Conservation (phyloP, 2,329 filamentous ascomycete genomes). For the Dothideomycetidae sp. region DNA sequence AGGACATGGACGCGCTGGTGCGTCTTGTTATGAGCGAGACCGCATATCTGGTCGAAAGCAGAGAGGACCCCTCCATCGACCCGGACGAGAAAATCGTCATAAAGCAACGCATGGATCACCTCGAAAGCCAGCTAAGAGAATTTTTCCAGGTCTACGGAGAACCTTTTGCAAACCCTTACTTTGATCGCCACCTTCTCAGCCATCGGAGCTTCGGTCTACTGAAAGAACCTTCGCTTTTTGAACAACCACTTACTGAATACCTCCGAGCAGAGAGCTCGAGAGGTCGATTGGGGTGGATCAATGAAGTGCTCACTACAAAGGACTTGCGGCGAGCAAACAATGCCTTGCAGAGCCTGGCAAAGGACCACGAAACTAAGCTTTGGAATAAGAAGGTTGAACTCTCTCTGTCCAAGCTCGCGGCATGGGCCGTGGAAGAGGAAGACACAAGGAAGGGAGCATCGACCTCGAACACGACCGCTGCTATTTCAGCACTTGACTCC, state of each 20-base stretch:
- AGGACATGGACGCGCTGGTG: conserved; percentile 49
- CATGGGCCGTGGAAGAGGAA: conserved; percentile 44
- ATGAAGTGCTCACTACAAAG: conserved; percentile 65
- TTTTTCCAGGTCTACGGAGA: conserved; percentile 53
- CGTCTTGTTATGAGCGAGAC: conserved; percentile 34
- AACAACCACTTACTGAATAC: conserved; percentile 60
- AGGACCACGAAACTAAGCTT: conserved; percentile 58
- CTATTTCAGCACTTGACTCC: conserved; percentile 27
- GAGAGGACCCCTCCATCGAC: conserved; percentile 24
- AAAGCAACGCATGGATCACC: conserved; percentile 31
- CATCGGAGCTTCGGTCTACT: conserved; percentile 36
- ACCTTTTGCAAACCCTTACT: conserved; percentile 61
- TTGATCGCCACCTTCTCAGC: conserved; percentile 41
- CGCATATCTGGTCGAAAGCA: conserved; percentile 23
- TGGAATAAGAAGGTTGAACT: conserved; percentile 93
- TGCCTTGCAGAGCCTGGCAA: conserved; percentile 55
- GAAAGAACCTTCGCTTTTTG: conserved; percentile 40
- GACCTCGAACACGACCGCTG: conserved; percentile 2
- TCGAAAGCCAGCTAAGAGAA: conserved; percentile 27
- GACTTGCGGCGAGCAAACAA: conserved; percentile 61
- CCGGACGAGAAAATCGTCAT: conserved; percentile 24
- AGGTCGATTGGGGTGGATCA: conserved; percentile 83
- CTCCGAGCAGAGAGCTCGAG: conserved; percentile 57
- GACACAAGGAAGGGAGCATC: conserved; percentile 10
- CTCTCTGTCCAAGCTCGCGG: conserved; percentile 68